Percentiles rank a stretch among this genome's conserved stretches.
Conservation (phyloP, 345 rosid species). For the Eucalyptus guilfoylei region DNA sequence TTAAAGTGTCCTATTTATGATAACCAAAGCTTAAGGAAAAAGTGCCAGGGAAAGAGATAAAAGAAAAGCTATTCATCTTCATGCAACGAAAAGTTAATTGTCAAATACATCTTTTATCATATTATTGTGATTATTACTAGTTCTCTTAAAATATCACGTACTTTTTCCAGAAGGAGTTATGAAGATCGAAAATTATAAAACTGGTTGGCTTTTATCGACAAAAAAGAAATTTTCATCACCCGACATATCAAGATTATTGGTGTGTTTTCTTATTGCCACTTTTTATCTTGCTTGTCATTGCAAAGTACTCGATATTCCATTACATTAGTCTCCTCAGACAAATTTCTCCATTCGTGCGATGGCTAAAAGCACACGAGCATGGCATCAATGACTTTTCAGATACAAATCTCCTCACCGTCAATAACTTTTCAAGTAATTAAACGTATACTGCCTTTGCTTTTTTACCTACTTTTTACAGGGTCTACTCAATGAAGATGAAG, state of each 20-base stretch:
- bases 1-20: background rate
- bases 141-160: background rate
- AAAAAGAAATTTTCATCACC: background rate
- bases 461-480: conserved; percentile 8
- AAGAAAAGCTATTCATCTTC: background rate
- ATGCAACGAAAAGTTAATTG: background rate
- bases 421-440: background rate
- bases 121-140: background rate
- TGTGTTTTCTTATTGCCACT: background rate
- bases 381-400: background rate
- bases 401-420: background rate
- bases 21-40: background rate
- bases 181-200: background rate
- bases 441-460: background rate
- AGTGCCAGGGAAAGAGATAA: background rate
- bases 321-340: background rate
- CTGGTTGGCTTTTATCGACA: background rate
- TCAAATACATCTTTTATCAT: background rate
- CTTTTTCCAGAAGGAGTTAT: background rate
- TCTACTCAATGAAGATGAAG: conserved; percentile 17
- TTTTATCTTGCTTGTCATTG: background rate
- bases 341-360: background rate
- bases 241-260: background rate
- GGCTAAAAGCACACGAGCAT: background rate
- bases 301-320: background rate